Base-by-base conservation (phyloP, 139 green algal species). In the Chlorella sorokiniana region DNA sequence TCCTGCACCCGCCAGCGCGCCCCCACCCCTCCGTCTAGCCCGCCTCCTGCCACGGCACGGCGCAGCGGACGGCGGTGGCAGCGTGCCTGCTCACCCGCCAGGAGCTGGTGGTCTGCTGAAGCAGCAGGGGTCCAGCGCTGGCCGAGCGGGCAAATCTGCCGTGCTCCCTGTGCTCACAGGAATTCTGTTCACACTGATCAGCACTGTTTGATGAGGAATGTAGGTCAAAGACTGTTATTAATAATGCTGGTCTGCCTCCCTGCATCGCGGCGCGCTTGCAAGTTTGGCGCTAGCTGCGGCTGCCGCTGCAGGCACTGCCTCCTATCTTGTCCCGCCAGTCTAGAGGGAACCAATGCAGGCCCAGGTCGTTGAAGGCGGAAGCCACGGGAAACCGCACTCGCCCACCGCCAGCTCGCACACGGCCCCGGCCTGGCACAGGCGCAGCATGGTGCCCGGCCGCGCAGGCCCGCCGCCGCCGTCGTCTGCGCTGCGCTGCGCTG, bases 361-460 rank as follows among this genome's bases (percentile, higher is more conserved):
- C 76, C 64, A 91, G 87, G 75, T 88, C 82, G 48, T 92, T 92
- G 78, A 92, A 92, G 8, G 88, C 88, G 1, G 88, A 91, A 5
- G 75, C 61, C 4, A 82, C 81, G 0, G 81, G 80, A 67, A 89
- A 91, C 81, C 69, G 11, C 78, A 44, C 76, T 91, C 81, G 0
- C 23, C 27, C 4, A 86, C 22, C 1, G 10, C 23, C 33, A 37
- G 27, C 76, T 86, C 82, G 11, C 33, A 25, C 41, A 83, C 81
- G 14, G 42, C 73, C 38, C 52, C 38, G 10, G 20, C n/a, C n/a
- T 48, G 29, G 52, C 65, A 81, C 48, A 86, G 38, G 41, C 68
- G 41, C 70, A 84, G 79, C 63, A 84, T 65, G 11, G 79, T 79
- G 59, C 18, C 48, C 1, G 81, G 69, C 44, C 51, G 69, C 41